A percentile compares a stretch with the other conserved stretches of the same genome.
These are phyloP conservation scores for Ustilago vetiveriae DNA, from an alignment of 1,284 basidiomycete species.

Conservation along the genomic window DNA sequence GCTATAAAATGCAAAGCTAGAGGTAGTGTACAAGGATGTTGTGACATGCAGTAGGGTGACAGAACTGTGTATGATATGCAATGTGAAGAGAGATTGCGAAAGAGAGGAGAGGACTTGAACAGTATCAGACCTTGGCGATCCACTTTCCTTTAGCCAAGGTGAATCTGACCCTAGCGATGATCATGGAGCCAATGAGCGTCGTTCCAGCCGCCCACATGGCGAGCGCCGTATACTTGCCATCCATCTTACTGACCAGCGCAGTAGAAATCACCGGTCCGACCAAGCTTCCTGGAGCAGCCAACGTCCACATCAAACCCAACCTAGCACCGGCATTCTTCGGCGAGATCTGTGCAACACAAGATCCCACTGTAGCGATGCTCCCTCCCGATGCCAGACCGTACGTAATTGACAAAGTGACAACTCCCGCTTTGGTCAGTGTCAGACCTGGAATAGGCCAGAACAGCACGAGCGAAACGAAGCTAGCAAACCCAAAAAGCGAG, in stretches of 20 bases:
- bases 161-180: conserved; percentile 34
- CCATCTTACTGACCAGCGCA: conserved; percentile 22
- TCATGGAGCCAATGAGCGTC: conserved; percentile 23
- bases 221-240: conserved; percentile 29
- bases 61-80: no score
- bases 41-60: no score
- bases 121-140: conserved; percentile 31
- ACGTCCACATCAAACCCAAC: conserved; percentile 38
- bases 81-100: background rate
- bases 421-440: conserved; percentile 38
- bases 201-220: conserved; percentile 38
- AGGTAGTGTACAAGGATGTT: conserved; percentile 4
- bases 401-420: conserved; percentile 15
- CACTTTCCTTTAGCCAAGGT: conserved; percentile 19
- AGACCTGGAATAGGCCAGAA: conserved; percentile 44
- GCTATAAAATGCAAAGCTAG: background rate
- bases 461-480: conserved; percentile 21
- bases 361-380: conserved; percentile 34
- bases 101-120: no score
- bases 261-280: conserved; percentile 44
- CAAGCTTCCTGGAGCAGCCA: conserved; percentile 35
- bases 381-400: conserved; percentile 41
- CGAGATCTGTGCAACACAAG: conserved; percentile 37
- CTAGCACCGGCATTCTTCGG: conserved; percentile 19
- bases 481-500: conserved; percentile 20